These are phyloP conservation scores for Colletotrichum plurivorum DNA, from an alignment of 2,329 filamentous ascomycete genomes.

Conservation along the genomic window DNA sequence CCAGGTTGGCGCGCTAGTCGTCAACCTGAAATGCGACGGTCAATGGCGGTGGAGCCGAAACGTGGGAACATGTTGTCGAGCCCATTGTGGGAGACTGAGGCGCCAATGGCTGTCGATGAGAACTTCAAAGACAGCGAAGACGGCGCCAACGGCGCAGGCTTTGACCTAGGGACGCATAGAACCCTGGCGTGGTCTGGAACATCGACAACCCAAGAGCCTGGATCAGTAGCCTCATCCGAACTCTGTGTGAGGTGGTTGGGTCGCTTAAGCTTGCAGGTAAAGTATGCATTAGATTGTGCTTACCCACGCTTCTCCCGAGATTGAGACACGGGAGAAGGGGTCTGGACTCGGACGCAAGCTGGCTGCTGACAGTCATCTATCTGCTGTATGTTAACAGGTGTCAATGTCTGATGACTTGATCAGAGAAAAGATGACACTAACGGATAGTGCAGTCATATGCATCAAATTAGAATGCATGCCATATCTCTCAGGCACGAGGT, in stretches of 20 bases:
- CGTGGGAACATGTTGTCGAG: background rate
- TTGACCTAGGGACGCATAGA: background rate
- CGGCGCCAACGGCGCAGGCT: background rate
- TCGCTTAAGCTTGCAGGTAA: background rate
- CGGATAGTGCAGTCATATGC: background rate
- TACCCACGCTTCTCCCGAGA: background rate
- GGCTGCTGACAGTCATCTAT: background rate
- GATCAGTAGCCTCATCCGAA: background rate
- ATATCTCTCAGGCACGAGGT: background rate
- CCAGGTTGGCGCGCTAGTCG: conserved; percentile 14
- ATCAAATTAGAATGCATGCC: background rate
- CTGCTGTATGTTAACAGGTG: background rate
- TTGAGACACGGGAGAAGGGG: too few relatives aligned
- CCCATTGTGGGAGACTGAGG: background rate
- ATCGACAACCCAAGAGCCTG: background rate
- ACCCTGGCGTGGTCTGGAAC: conserved; percentile 1
- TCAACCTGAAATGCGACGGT: conserved; percentile 17
- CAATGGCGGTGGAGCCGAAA: background rate
- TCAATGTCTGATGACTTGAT: background rate
- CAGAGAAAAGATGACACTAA: background rate
- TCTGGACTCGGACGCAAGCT: too few relatives aligned
- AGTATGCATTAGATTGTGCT: background rate
- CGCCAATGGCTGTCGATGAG: background rate
- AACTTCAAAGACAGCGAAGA: background rate
- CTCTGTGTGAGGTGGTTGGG: background rate